Percentiles rank a stretch among this genome's conserved stretches.
Evolutionary conservation across 2,329 filamentous ascomycete species (phyloP).

Genomic region (Alternaria ventricosa): DNA sequence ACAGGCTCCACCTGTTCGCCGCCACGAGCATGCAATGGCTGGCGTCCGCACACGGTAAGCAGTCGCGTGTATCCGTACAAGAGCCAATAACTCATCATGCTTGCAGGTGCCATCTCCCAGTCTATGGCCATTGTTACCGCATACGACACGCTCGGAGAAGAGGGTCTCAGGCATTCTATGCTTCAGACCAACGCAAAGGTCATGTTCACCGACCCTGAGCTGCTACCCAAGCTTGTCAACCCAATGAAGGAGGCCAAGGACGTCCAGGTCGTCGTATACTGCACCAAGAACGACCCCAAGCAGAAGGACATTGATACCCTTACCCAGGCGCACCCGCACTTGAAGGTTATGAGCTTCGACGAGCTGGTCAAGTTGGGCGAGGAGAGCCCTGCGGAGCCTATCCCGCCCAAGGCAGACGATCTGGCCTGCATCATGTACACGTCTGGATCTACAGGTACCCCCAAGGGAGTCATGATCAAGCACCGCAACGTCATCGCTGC

Average conservation of each 20-base stretch:
- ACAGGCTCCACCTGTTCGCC: constrained; percentile 82
- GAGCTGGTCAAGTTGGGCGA: constrained; percentile 63
- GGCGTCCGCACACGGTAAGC: constrained; percentile 73
- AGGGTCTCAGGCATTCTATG: constrained; percentile 85
- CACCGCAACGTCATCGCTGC: constrained; percentile 83
- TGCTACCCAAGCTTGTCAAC: constrained; percentile 62
- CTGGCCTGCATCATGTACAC: constrained; percentile 84
- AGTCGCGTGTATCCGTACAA: background rate
- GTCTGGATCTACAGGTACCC: constrained; percentile 85
- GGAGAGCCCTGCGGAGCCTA: constrained; percentile 72
- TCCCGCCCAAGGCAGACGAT: constrained; percentile 75
- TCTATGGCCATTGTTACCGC: constrained; percentile 91
- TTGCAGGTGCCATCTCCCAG: constrained; percentile 72
- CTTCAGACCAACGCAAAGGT: constrained; percentile 78
- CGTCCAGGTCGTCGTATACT: constrained; percentile 65
- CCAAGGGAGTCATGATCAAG: constrained; percentile 85
- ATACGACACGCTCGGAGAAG: constrained; percentile 88
- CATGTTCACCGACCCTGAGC: constrained; percentile 86
- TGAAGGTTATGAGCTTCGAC: constrained; percentile 63
- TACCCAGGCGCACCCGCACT: constrained; percentile 59
- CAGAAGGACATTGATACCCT: constrained; percentile 62
- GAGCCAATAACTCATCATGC: constrained; percentile 14
- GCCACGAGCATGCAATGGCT: constrained; percentile 86
- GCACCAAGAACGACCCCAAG: constrained; percentile 60
- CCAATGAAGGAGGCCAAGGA: constrained; percentile 63